Evolutionary conservation across 208 protist species (phyloP), one percentile per base, ranked within the genome.

Genomic region (Trypanosoma conorhini): DNA sequence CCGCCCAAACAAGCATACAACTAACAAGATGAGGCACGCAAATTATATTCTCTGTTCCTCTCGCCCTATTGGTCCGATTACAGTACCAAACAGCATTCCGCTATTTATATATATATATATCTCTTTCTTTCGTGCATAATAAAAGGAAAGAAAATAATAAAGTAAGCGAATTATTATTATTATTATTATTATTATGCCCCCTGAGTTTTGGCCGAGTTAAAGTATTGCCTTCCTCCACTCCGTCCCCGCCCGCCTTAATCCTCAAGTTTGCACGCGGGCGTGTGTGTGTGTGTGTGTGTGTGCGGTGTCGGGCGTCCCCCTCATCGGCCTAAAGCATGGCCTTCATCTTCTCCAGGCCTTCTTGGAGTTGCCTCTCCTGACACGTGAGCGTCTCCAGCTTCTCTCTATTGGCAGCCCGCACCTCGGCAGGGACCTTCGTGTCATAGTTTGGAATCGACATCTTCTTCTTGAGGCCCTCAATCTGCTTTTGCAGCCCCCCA

Each of bases 401-500:
- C 62, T 92, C 88, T 17, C 74, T 82, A 77, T 98, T 96, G n/a
- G 79, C 76, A 8, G 50, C 61, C 26, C 86, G 90, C 12, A 98
- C 79, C 33, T 96, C 87, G 55, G 66, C 75, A 21, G 94, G 96
- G 13, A 98, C 94, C 77, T 96, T 98, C 15, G 77, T 86, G 54
- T 93, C 80, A 76, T 98, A 98, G 72, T 92, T 91, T 21, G 91
- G 81, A 48, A 89, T 89, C 9, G 77, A 85, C 81, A 97, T 96
- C 76, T 96, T 96, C 75, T 95, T 96, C 62, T 88, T 71, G 30
- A 92, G 67, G 35, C 82, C 85, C 54, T 95, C 89, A 50, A 96
- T 85, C 69, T 88, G 81, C 81, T 97, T 97, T 46, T 79, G 50
- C 7, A 97, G 74, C 33, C 72, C 82, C 1, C 70, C 82, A n/a